Evolutionary conservation across 2,329 filamentous ascomycete genomes (phyloP), one percentile per base, ranked within the genome.

Genomic region (Phialophora macrospora): DNA sequence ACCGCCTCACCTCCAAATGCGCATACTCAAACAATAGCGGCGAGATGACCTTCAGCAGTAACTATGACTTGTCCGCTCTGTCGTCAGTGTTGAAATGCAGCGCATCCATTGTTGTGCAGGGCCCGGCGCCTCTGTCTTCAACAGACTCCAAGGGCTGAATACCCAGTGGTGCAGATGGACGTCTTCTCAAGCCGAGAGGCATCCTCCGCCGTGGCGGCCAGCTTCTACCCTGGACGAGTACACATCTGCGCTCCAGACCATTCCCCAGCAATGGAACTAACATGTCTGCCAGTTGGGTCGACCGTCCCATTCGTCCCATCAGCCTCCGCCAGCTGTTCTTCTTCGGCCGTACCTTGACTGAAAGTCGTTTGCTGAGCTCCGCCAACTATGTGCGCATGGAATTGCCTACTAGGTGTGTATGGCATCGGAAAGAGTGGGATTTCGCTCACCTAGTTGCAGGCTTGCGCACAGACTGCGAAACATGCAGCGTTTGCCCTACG

Each of bases 301-400:
- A 91, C 69, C 91, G 90, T 74, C 92, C 97, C 76, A 93, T 93
- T 56, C 87, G 93, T 60, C 95, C 95, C n/a, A 97, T 99, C 76
- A 97, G 92, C 80, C 82, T 99, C 73, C 90, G 95, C 65, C 95
- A 98, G 80, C 86, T 99, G 74, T 98, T 96, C 81, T 96, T 98
- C 74, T 99, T 98, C 79, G 95, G 95, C 32, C 90, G 95, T 55
- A 96, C 93, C 24, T 81, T 99, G 75, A 97, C 93, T 55, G 93
- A 98, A 79, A 85, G 88, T 59, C 89, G 96, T 64, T 84, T 99
- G 68, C 87, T 99, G 72, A 93, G 91, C 80, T 97, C 93, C 51
- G 95, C 95, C 68, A 99, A 99, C 80, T 99, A 99, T 82, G 93
- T 98, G 60, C 90, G 95, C 64, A 93, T 93, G 4, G 95, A 99